A percentile compares a stretch with the other conserved stretches of the same genome.
Evolutionary conservation across 176 grass and related monocot species (phyloP).

Genomic region (Musa acuminata): DNA sequence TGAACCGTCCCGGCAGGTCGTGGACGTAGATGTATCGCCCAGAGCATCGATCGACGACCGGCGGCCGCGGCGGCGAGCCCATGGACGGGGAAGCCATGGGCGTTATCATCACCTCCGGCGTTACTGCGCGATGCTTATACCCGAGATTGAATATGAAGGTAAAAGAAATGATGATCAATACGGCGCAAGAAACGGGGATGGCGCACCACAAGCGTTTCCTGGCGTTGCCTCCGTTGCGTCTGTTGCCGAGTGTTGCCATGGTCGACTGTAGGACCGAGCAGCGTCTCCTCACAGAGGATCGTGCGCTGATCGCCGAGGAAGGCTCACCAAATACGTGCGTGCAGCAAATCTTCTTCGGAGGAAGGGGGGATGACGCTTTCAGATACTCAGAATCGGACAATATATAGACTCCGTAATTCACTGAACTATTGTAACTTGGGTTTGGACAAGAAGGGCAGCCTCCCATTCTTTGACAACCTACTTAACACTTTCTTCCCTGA

Average conservation of each 20-base stretch:
- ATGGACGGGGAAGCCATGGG: neutral
- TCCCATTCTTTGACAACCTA: too few species aligned
- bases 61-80: neutral
- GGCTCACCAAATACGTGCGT: neutral
- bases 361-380: neutral
- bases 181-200: conserved; percentile 26
- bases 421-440: too few species aligned
- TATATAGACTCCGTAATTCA: too few species aligned
- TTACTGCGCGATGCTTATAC: neutral
- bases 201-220: conserved; percentile 19
- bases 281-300: conserved; percentile 19
- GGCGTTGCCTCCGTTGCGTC: neutral
- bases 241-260: conserved; percentile 11
- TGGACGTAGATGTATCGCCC: conserved; percentile 53
- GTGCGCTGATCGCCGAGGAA: neutral
- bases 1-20: conserved; percentile 19
- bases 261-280: neutral
- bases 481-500: too few species aligned
- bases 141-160: neutral
- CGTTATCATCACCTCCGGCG: too few species aligned
- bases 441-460: too few species aligned
- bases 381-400: too few species aligned
- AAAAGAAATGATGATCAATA: conserved; percentile 25
- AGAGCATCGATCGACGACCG: conserved; percentile 23
- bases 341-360: neutral